Percentiles rank a stretch among this genome's conserved stretches.
Conservation (phyloP, 805 yeast species). For the Hyphopichia homilentoma region DNA sequence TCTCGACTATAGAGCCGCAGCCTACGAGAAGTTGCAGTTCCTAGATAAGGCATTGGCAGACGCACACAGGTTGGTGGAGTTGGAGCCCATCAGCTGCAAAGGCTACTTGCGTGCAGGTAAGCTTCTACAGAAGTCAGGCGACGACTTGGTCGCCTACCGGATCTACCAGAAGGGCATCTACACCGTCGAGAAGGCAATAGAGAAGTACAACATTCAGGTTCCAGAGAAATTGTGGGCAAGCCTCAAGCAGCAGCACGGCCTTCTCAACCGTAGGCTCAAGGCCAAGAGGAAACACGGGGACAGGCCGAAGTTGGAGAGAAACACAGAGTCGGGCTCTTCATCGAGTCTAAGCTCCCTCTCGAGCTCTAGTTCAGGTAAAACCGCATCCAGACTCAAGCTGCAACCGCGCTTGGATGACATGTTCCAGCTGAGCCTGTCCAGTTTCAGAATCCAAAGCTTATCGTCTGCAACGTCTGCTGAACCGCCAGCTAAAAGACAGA, state of each 20-base stretch:
- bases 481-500: slow-evolving; percentile 4
- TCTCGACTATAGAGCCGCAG: slow-evolving; percentile 49
- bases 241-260: slow-evolving; percentile 14
- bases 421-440: slow-evolving; percentile 15
- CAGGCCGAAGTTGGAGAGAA: slow-evolving; percentile 3
- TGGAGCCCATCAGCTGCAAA: slow-evolving; percentile 46
- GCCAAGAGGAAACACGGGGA: slow-evolving; percentile 16
- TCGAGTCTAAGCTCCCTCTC: neutral
- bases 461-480: neutral
- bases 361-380: neutral
- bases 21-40: slow-evolving; percentile 38
- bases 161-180: slow-evolving; percentile 34
- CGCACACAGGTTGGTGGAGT: slow-evolving; percentile 25
- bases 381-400: too few relatives aligned
- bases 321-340: neutral
- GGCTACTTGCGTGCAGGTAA: slow-evolving; percentile 47
- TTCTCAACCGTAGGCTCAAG: slow-evolving; percentile 21
- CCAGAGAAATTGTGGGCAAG: slow-evolving; percentile 23
- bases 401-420: slow-evolving; percentile 10
- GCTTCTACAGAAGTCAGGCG: slow-evolving; percentile 19
- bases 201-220: slow-evolving; percentile 23
- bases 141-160: slow-evolving; percentile 32
- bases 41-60: slow-evolving; percentile 33
- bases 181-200: slow-evolving; percentile 27
- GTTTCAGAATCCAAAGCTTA: neutral